Conservation (phyloP, 2,329 filamentous ascomycete species). For the Venturia carpophila region DNA sequence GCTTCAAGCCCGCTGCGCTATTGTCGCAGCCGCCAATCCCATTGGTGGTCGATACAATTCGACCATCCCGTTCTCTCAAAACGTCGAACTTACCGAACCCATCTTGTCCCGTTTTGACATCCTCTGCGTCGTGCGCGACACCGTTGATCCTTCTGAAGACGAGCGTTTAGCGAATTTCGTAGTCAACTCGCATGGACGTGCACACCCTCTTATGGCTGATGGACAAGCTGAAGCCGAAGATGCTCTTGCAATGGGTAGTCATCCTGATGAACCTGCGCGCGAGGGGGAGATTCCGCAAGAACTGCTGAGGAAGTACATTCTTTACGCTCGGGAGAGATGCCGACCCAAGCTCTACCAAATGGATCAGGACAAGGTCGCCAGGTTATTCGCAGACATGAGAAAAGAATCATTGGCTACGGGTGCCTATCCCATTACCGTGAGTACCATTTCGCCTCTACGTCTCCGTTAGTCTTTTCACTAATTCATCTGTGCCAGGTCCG, state of each 20-base stretch:
- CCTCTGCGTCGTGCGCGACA: conserved; percentile 89
- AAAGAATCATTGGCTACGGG: conserved; percentile 87
- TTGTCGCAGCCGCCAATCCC: conserved; percentile 93
- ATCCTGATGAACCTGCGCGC: conserved; percentile 43
- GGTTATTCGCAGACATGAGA: conserved; percentile 93
- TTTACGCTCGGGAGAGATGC: conserved; percentile 86
- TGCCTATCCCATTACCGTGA: conserved; percentile 94
- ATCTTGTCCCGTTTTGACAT: conserved; percentile 98
- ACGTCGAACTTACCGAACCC: conserved; percentile 93
- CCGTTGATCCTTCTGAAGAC: conserved; percentile 85
- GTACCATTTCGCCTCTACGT: conserved; percentile 30
- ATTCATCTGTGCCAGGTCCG: conserved; percentile 56
- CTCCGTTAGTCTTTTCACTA: background rate
- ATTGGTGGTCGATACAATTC: conserved; percentile 95
- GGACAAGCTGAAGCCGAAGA: conserved; percentile 6
- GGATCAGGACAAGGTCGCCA: conserved; percentile 92
- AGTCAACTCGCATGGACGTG: conserved; percentile 85
- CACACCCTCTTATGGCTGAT: conserved; percentile 52
- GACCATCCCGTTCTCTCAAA: conserved; percentile 89
- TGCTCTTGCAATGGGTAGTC: conserved; percentile 53
- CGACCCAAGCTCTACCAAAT: conserved; percentile 92
- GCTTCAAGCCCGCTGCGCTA: conserved; percentile 87
- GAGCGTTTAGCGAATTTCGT: conserved; percentile 92
- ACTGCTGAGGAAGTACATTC: conserved; percentile 88
- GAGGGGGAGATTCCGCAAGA: conserved; percentile 80